Evolutionary conservation across 2,329 filamentous ascomycete species (phyloP), one percentile per base, ranked within the genome.

Genomic region (Fusarium coicis): DNA sequence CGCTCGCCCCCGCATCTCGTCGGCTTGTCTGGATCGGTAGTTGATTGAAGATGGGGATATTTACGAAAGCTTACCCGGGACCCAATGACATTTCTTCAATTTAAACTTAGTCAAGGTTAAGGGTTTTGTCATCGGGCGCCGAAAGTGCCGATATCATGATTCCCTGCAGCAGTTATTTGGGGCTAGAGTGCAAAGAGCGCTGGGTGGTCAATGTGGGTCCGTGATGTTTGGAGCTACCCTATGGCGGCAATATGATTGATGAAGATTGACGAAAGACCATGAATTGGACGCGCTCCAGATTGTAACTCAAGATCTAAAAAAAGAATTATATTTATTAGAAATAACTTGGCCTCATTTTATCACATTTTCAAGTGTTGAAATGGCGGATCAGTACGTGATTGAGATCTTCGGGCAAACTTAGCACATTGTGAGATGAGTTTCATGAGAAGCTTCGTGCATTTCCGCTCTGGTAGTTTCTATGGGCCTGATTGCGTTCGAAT

Each of bases 1-100:
- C 63, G 63, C 53, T 49, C 36, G 30, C 70, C 71, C 49, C 71
- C 67, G 71, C 71, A 73, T 58, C 54, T 49, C 26, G 11, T 39
- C 62, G 61, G 61, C 26, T 47, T 32, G 23, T 28, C 40, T 36
- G 32, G 34, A 36, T 32, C 55, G 70, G 63, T 56, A 61, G 56
- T 55, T 53, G 40, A 53, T 16, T 54, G 49, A 36, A 53, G 32
- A 64, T 32, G 39, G 30, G 26, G 40, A 61, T 46, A 44, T 36
- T 39, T 14, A 59, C 53, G 52, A 37, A 37, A 39, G 23, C 39
- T 42, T 49, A 46, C 32, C 50, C n/a, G 53, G 28, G 59, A 59
- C 59, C 58, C 58, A 69, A 69, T 69, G 36, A 18, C 9, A 37
- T 3, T 1, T 32, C 34, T 36, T 19, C 7, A 26, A 63, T 47